phyloP scores from a whole-genome alignment of 2,329 filamentous ascomycete genomes.

The Alternaria arborescens region DNA sequence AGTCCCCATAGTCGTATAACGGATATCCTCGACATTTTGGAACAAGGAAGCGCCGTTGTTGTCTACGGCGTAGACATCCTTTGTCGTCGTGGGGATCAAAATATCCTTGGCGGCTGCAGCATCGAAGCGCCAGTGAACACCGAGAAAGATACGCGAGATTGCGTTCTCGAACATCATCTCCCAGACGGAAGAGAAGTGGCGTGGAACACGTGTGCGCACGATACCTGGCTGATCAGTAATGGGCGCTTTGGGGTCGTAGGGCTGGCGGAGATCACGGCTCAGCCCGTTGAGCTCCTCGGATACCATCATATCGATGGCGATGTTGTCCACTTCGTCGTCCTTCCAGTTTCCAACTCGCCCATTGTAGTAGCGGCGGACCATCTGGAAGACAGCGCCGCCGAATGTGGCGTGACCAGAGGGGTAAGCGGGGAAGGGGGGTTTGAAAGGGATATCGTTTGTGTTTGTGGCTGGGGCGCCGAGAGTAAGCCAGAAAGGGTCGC shows the following conservation, averaged over 20 bases:
- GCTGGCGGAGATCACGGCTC: slow-evolving; percentile 33
- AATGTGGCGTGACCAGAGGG: slow-evolving; percentile 41
- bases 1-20: slow-evolving; percentile 18
- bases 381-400: slow-evolving; percentile 34
- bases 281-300: slow-evolving; percentile 40
- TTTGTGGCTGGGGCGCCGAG: slow-evolving; percentile 38
- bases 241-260: slow-evolving; percentile 29
- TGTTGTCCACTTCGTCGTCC: slow-evolving; percentile 29
- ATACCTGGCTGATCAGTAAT: slow-evolving; percentile 37
- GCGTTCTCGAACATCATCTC: slow-evolving; percentile 42
- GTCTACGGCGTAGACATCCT: slow-evolving; percentile 21
- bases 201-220: slow-evolving; percentile 31
- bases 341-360: slow-evolving; percentile 27
- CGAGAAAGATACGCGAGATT: slow-evolving; percentile 37
- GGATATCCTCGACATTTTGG: slow-evolving; percentile 20
- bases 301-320: slow-evolving; percentile 29
- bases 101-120: slow-evolving; percentile 34
- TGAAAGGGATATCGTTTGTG: slow-evolving; percentile 33
- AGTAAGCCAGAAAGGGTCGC: slow-evolving; percentile 36
- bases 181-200: slow-evolving; percentile 33
- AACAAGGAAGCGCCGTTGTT: slow-evolving; percentile 18
- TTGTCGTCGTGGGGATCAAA: slow-evolving; percentile 19
- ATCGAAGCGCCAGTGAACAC: slow-evolving; percentile 43
- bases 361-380: slow-evolving; percentile 38
- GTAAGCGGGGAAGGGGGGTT: slow-evolving; percentile 40